Percentiles rank a stretch among this genome's conserved stretches.
phyloP scores from a whole-genome alignment of 495 filamentous ascomycete genomes.

The Corynascus novoguineensis region DNA sequence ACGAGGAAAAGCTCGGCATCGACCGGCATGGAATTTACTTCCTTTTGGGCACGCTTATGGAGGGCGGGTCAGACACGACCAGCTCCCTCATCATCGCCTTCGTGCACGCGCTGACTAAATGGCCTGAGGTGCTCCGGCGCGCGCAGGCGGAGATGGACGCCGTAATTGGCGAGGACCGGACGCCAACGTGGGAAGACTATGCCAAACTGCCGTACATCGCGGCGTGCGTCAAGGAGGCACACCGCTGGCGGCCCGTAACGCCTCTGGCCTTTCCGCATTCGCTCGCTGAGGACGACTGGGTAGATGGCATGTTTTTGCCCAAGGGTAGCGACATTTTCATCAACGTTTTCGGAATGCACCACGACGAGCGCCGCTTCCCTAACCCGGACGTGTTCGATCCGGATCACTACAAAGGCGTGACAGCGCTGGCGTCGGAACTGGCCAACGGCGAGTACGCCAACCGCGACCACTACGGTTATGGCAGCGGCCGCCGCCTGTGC shows the following conservation, averaged over 20 bases:
- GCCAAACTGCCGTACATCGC: not conserved
- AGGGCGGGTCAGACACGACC: slow-evolving; percentile 4
- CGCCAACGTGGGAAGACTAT: slow-evolving; percentile 1
- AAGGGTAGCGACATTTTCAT: not conserved
- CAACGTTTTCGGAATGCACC: not conserved
- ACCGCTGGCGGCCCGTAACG: slow-evolving; percentile 3
- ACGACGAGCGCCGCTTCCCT: slow-evolving; percentile 1
- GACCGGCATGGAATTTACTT: not conserved
- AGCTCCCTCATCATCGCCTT: not conserved
- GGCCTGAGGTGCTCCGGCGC: not conserved
- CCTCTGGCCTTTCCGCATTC: slow-evolving; percentile 1
- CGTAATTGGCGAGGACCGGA: not conserved
- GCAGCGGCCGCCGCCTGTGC: not conserved
- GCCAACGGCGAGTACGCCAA: slow-evolving; percentile 1
- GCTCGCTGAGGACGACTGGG: slow-evolving; percentile 4
- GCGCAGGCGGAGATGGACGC: not conserved
- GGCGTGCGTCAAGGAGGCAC: slow-evolving; percentile 3
- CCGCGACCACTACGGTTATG: not conserved
- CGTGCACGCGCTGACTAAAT: slow-evolving; percentile 1
- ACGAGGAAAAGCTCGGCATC: not conserved
- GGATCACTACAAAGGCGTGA: not conserved
- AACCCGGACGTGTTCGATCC: slow-evolving; percentile 1
- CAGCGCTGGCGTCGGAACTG: slow-evolving; percentile 2
- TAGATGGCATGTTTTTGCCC: slow-evolving; percentile 2
- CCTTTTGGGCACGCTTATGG: not conserved